A percentile compares a stretch with the other conserved stretches of the same genome.
These are phyloP conservation scores for Amoeboaphelidium protococcarum DNA, from an alignment of 371 early-diverging fungal genomes.

Conservation along the genomic window DNA sequence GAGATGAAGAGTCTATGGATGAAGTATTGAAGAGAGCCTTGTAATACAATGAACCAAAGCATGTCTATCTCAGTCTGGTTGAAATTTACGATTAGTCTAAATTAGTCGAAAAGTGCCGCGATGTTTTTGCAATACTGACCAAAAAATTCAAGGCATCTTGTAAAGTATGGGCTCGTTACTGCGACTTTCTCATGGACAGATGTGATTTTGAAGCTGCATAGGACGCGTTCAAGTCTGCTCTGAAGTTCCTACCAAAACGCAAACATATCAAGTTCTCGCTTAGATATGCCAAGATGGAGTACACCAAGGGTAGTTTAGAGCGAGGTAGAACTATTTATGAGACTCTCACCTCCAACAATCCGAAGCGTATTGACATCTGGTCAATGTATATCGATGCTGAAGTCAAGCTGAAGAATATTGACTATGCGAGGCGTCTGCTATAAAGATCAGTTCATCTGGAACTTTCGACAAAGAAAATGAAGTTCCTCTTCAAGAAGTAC, in stretches of 20 bases:
- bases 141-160: constrained; percentile 60
- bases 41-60: constrained; percentile 54
- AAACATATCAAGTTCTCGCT: constrained; percentile 67
- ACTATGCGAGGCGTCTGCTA: constrained; percentile 41
- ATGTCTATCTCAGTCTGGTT: constrained; percentile 53
- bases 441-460: constrained; percentile 57
- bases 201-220: constrained; percentile 43
- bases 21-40: constrained; percentile 56
- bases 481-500: constrained; percentile 91
- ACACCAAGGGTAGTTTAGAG: constrained; percentile 72
- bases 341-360: constrained; percentile 62
- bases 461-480: constrained; percentile 86
- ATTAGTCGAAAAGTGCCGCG: no score
- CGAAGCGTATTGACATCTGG: constrained; percentile 85
- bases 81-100: constrained; percentile 59
- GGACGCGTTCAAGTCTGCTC: constrained; percentile 37
- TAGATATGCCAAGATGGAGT: constrained; percentile 82
- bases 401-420: constrained; percentile 34
- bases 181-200: constrained; percentile 39
- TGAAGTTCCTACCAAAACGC: constrained; percentile 59
- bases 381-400: constrained; percentile 85
- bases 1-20: constrained; percentile 41
- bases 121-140: no score
- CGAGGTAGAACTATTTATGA: constrained; percentile 87
- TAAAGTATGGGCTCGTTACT: constrained; percentile 69